Percentiles rank a stretch among this genome's conserved stretches.
Evolutionary conservation across 345 rosid species (phyloP).

Genomic region (Eucalyptus pauciflora): DNA sequence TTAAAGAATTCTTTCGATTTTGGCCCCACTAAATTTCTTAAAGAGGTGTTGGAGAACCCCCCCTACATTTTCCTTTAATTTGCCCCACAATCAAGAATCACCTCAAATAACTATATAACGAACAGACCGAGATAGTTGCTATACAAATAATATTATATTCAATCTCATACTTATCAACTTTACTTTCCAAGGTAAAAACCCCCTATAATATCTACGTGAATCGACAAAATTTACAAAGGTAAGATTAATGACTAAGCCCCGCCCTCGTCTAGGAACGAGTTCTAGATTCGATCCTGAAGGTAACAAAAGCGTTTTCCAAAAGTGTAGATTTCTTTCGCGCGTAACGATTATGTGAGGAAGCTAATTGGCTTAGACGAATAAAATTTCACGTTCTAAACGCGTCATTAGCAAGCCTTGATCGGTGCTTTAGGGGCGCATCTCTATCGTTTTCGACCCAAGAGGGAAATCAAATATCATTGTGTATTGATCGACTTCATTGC

Average conservation of each 20-base stretch:
- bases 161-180: not conserved
- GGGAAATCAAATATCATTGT: not conserved
- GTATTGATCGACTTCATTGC: not conserved
- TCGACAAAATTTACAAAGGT: not conserved
- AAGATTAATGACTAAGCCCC: not conserved
- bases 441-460: not conserved
- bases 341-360: not conserved
- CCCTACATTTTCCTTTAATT: not conserved
- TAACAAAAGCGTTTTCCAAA: not conserved
- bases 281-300: not conserved
- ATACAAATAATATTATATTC: not conserved
- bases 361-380: not conserved
- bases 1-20: not conserved
- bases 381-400: not conserved
- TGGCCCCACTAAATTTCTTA: not conserved
- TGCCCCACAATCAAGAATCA: not conserved
- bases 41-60: not conserved
- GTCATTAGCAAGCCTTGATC: not conserved
- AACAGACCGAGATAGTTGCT: fast-evolving
- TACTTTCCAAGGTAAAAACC: not conserved
- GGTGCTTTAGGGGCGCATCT: not conserved
- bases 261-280: not conserved
- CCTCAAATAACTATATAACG: not conserved
- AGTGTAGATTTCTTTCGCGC: not conserved
- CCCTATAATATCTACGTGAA: not conserved